Conservation (phyloP, 352 stramenopile genomes). For the Pythium monospermum region DNA sequence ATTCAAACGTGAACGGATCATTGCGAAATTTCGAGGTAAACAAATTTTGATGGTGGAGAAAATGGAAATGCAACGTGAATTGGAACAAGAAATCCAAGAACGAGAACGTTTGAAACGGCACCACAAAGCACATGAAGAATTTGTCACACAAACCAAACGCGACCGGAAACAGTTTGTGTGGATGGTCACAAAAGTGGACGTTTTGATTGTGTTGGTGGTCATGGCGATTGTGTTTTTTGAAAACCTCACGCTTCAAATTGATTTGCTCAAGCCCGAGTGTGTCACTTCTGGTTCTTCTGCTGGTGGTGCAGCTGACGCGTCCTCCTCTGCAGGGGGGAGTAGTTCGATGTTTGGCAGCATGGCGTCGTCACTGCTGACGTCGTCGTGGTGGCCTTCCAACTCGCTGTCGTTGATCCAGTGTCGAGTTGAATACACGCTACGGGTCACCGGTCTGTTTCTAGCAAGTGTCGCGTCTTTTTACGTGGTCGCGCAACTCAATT, state of each 20-base stretch:
- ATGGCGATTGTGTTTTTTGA: conserved; percentile 78
- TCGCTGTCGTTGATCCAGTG: conserved; percentile 63
- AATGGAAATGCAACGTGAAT: conserved; percentile 45
- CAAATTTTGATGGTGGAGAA: conserved; percentile 62
- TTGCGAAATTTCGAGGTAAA: conserved; percentile 62
- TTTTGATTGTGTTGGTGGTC: conserved; percentile 68
- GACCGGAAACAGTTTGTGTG: conserved; percentile 48
- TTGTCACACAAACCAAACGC: conserved; percentile 29
- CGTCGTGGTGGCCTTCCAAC: conserved; percentile 50
- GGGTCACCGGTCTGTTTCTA: conserved; percentile 49
- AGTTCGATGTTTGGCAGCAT: conserved; percentile 30
- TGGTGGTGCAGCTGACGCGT: background rate
- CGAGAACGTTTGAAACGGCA: conserved; percentile 30
- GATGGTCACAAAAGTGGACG: conserved; percentile 61
- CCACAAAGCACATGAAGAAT: conserved; percentile 24
- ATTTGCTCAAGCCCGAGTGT: conserved; percentile 59
- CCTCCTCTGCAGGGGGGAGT: conserved; percentile 11
- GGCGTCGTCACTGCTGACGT: conserved; percentile 2
- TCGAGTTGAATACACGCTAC: conserved; percentile 63
- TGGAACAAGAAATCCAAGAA: conserved; percentile 45
- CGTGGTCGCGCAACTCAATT: conserved; percentile 56
- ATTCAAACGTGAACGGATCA: conserved; percentile 56
- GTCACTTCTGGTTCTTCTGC: no score
- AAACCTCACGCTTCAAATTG: conserved; percentile 44
- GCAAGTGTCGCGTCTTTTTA: conserved; percentile 41